Evolutionary conservation across 73 alveolate species (phyloP), one percentile per base, ranked within the genome.

Genomic region (Symbiodinium pilosum): DNA sequence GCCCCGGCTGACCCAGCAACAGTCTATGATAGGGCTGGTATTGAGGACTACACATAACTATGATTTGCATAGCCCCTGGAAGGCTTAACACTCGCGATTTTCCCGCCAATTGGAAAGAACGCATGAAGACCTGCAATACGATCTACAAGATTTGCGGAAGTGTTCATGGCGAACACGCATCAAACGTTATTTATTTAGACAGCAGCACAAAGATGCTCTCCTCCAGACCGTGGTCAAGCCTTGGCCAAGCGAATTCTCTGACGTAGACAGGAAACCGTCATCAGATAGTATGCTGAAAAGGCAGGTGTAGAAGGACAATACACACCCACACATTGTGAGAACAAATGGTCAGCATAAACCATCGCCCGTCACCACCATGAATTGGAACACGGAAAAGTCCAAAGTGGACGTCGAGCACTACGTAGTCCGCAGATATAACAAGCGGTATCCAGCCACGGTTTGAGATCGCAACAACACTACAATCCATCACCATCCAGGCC

Each of bases 221-320:
- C 54, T 34, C 26, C 94, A 86, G 59, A 54, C 94, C 16, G 94
- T 51, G 26, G 94, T 47, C 12, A 86, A 86, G 34, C 84, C 84
- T 26, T 86, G 94, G 94, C 94, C 94, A 68, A 47, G 39, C 16
- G 59, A 86, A 38, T 54, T 85, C 36, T 16, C 94, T 16, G 94
- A 87, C 30, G 94, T 34, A 21, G 94, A 40, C 68, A 81, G 85
- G 94, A 59, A 56, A 41, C 20, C 26, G 94, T 38, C 94, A 56
- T 87, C 83, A 32, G 26, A 2, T 87, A 83, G 85, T 54, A 38
- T 59, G 54, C 41, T 11, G 83, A 51, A 24, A 54, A 36, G 28
- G 93, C 93, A 5, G 75, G 47, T 3, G 93, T 84, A 12, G 93
- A 28, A 28, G n/a, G n/a, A 8, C 43, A 42, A 4, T 26, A 9